Base-by-base conservation (phyloP, 192 early-diverging fungal species). In the Martensiomyces pterosporus region DNA sequence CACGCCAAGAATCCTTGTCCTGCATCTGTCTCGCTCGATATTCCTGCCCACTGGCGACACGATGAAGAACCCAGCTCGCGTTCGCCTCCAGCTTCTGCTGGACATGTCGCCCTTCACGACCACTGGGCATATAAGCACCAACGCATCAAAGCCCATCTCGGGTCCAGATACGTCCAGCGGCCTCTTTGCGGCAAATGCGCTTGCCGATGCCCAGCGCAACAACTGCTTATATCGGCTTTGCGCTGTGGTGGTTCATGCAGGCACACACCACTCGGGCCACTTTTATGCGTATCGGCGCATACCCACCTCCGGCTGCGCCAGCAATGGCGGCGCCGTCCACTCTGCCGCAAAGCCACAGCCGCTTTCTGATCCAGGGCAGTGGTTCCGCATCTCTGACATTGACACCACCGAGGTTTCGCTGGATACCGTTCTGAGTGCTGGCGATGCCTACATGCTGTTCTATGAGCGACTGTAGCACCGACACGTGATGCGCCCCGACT, bases 1-100 rank as follows among this genome's bases (percentile, higher is more conserved):
- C 22, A 79, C 91, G 2, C 94, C 94, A 3, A 76, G 72, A 23
- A 73, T 86, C 24, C 81, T 97, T 9, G 85, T 83, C 46, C 75
- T 95, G 24, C 92, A 94, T 45, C 79, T 97, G 40, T 89, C 91
- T 37, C 82, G 92, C 19, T 88, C 87, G 5, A 79, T 94, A 26
- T 91, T 76, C 58, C 51, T 82, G 43, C 80, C 88, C 5, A 83
- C 68, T 39, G 87, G 80, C 15, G 76, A 72, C 50, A 60, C 59
- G n/a, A 56, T 80, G 38, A 97, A 94, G 67, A 95, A 94, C 62
- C 71, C 85, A 7, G 80, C 84, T 25, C 75, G 66, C 19, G 85
- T 97, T 4, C 53, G 59, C 14, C 88, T 94, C 53, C 59, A 74
- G 16, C 80, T 84, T 19, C 60, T 75, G 12, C 77, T 97, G 9